A percentile compares a stretch with the other conserved stretches of the same genome.
Conservation (phyloP, 2,329 filamentous ascomycete species). For the Calycina herbarum region DNA sequence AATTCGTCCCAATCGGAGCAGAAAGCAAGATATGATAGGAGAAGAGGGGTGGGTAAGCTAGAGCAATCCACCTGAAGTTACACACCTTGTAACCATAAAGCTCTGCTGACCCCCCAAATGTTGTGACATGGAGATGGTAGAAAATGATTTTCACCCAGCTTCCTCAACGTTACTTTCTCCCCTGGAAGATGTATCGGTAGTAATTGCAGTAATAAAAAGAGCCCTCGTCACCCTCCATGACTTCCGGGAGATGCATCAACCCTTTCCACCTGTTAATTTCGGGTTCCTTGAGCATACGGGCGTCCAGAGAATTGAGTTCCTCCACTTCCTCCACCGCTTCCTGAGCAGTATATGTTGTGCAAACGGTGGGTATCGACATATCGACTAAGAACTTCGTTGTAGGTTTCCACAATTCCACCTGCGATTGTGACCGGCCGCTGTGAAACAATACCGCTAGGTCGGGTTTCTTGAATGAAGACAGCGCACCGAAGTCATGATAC, state of each 20-base stretch:
- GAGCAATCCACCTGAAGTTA: too few relatives aligned
- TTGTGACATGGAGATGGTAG: background rate
- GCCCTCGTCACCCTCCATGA: background rate
- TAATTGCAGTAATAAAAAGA: conserved; percentile 1
- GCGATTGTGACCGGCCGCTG: background rate
- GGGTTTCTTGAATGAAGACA: background rate
- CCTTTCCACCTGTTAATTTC: conserved; percentile 3
- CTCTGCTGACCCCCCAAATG: background rate
- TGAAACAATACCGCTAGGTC: conserved; percentile 6
- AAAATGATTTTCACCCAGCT: background rate
- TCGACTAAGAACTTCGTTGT: conserved; percentile 2
- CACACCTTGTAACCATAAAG: background rate
- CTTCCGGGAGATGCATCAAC: background rate
- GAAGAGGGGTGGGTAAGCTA: too few relatives aligned
- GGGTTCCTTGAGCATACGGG: background rate
- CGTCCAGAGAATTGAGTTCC: background rate
- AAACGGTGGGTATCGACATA: background rate
- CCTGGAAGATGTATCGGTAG: conserved; percentile 6
- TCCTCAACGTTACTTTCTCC: background rate
- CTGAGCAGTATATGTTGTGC: background rate
- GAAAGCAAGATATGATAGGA: background rate
- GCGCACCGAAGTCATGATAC: background rate
- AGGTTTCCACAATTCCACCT: background rate
- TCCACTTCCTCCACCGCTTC: background rate
- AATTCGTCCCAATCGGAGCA: background rate